Evolutionary conservation across 441 rosid genomes (phyloP), one percentile per base, ranked within the genome.

Genomic region (Croton setiger): DNA sequence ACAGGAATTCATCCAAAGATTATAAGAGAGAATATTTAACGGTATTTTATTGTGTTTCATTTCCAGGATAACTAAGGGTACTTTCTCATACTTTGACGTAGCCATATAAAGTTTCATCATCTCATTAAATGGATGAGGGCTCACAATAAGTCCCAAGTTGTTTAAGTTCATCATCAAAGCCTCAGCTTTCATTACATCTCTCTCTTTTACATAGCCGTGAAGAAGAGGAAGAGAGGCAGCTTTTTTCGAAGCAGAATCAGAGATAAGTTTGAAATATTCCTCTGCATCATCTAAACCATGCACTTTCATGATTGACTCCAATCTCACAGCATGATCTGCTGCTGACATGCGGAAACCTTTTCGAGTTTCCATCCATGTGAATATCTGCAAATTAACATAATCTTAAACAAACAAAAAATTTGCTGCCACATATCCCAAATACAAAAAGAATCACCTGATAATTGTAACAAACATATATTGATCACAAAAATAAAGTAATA

Each of bases 51-150:
- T 87, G 55, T 20, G 70, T 68, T 81, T 84, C 96, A 84, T 87
- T 75, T 80, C 59, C 37, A 31, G 53, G 37, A 89, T 77, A 69
- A 86, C 87, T 72, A 76, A 54, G 15, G 62, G 78, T 4, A 86
- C 87, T 79, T 86, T 83, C 69, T 82, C 78, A 49, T 35, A 78
- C 31, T 80, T 77, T 36, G 72, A 70, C 13, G 72, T 77, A 0
- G 83, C 68, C 68, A 76, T 69, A 63, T 89, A 89, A 36, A 87
- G 83, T 74, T 89, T 89, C 92, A 89, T 84, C 85, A 87, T 86
- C 73, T 89, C 91, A 49, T 80, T 87, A 54, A 76, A 89, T 1
- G 75, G 85, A 52, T 83, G 85, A 33, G 88, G 79, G 64, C 59
- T 77, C 10, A 86, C 84, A 79, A 79, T 68, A 76, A 89, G 64